A percentile compares a stretch with the other conserved stretches of the same genome.
These are phyloP conservation scores for Dalechampia spathulata DNA, from an alignment of 441 rosid genomes.

Conservation along the genomic window DNA sequence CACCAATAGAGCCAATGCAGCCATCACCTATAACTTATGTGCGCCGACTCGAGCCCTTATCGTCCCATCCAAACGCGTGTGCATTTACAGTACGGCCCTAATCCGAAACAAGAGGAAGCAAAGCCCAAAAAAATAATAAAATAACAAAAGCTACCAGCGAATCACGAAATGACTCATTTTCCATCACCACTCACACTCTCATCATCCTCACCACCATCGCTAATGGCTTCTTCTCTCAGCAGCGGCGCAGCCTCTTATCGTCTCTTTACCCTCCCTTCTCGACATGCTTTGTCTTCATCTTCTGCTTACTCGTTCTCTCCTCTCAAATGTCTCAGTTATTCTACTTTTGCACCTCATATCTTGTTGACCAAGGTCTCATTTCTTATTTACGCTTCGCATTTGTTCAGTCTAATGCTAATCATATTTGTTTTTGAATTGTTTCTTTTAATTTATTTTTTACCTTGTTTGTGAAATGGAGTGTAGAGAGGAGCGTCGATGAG, in stretches of 20 bases:
- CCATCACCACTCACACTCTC: slow-evolving; percentile 14
- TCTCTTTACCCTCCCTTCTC: slow-evolving; percentile 34
- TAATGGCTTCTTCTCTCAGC: slow-evolving; percentile 59
- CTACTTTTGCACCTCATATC: slow-evolving; percentile 31
- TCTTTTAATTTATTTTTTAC: neutral
- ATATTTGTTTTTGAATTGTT: neutral
- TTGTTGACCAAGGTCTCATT: slow-evolving; percentile 36
- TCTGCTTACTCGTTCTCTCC: slow-evolving; percentile 26
- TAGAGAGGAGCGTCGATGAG: slow-evolving; percentile 37
- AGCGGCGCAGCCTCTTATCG: slow-evolving; percentile 44
- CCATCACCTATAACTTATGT: too few species aligned
- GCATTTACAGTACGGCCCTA: too few species aligned
- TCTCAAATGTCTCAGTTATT: slow-evolving; percentile 17
- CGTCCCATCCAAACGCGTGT: too few species aligned
- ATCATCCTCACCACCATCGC: slow-evolving; percentile 14
- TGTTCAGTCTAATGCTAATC: neutral
- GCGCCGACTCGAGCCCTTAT: too few species aligned
- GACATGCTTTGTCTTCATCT: slow-evolving; percentile 21
- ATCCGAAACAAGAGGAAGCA: slow-evolving; percentile 8
- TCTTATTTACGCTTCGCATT: neutral
- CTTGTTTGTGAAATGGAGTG: neutral
- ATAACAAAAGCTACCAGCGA: neutral
- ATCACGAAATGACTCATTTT: slow-evolving; percentile 23
- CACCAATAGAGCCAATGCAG: too few species aligned
- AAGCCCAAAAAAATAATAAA: too few species aligned